These are phyloP conservation scores for Lyophyllum semitale DNA, from an alignment of 768 basidiomycete species.

Conservation along the genomic window DNA sequence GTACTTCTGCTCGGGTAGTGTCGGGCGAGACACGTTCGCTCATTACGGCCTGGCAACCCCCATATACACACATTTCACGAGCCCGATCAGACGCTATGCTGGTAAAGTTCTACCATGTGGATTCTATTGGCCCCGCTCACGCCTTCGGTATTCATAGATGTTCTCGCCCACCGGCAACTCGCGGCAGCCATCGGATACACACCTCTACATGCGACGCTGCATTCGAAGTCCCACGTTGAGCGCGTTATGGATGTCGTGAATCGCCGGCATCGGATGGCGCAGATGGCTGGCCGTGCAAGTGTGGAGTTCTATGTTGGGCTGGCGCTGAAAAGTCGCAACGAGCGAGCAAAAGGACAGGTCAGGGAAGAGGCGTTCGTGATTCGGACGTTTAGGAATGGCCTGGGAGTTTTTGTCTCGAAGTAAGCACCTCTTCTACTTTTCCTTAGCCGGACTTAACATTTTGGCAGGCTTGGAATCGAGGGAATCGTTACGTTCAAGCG, in stretches of 20 bases:
- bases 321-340: conserved; percentile 74
- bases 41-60: conserved; percentile 97
- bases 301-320: conserved; percentile 98
- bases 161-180: conserved; percentile 92
- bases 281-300: conserved; percentile 95
- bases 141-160: conserved; percentile 51
- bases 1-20: conserved; percentile 96
- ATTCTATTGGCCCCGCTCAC: not conserved
- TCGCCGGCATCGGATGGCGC: conserved; percentile 91
- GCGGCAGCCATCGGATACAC: conserved; percentile 84
- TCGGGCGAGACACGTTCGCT: conserved; percentile 87
- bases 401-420: conserved; percentile 96
- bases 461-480: conserved; percentile 82
- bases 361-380: conserved; percentile 91
- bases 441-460: not conserved
- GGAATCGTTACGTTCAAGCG: conserved; percentile 94
- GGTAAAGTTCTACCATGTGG: conserved; percentile 45
- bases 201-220: conserved; percentile 83
- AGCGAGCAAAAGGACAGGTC: conserved; percentile 47
- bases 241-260: conserved; percentile 86
- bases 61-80: conserved; percentile 98
- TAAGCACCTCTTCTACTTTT: conserved; percentile 38
- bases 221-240: conserved; percentile 88
- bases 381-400: conserved; percentile 89
- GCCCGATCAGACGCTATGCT: conserved; percentile 95